These are phyloP conservation scores for Verticillium zaregamsianum DNA, from an alignment of 2,329 filamentous ascomycete genomes.

Conservation along the genomic window DNA sequence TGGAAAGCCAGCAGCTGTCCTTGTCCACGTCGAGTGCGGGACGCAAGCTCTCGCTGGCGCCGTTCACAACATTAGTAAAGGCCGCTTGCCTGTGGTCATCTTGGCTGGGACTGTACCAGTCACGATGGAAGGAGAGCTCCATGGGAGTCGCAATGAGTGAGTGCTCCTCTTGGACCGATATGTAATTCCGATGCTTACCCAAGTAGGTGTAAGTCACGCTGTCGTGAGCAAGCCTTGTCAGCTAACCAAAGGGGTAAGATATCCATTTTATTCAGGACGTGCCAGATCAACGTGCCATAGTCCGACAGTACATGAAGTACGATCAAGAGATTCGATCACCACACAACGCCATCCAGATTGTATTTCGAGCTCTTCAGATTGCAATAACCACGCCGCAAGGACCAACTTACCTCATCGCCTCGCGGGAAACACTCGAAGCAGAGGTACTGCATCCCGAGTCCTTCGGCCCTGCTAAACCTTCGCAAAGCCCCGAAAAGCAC, in stretches of 20 bases:
- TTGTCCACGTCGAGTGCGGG: conserved; percentile 23
- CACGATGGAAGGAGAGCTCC: conserved; percentile 37
- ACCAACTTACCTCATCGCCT: conserved; percentile 19
- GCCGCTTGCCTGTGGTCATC: conserved; percentile 28
- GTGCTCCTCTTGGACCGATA: background rate
- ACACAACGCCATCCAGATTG: conserved; percentile 20
- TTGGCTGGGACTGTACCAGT: conserved; percentile 39
- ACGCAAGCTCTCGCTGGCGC: conserved; percentile 20
- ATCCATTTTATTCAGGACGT: conserved; percentile 41
- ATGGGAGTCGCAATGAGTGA: conserved; percentile 30
- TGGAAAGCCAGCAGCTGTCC: conserved; percentile 16
- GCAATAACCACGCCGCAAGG: conserved; percentile 20
- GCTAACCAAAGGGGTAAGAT: conserved; percentile 13
- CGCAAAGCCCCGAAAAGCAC: conserved; percentile 8
- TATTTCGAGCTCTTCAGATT: conserved; percentile 21
- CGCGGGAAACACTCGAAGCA: conserved; percentile 19
- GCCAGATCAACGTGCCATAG: conserved; percentile 34
- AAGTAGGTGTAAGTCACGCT: background rate
- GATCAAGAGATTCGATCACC: conserved; percentile 22
- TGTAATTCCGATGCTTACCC: background rate
- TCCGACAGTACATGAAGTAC: conserved; percentile 24
- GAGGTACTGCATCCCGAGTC: conserved; percentile 8
- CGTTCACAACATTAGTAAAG: conserved; percentile 22
- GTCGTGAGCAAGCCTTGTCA: background rate
- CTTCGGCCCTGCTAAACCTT: background rate